phyloP scores from a whole-genome alignment of 441 rosid genomes.

The Populus tomentosa region DNA sequence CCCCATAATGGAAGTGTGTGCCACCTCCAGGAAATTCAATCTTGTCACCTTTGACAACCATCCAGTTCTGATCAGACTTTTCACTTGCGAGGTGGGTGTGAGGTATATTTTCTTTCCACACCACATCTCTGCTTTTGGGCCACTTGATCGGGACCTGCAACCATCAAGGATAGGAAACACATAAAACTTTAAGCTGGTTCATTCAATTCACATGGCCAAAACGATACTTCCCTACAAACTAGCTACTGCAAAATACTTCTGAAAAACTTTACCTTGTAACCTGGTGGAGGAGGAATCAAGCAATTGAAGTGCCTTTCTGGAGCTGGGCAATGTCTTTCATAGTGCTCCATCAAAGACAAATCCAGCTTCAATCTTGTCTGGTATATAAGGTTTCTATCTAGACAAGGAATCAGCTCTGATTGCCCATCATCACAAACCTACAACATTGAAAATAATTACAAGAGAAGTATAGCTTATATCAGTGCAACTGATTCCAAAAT shows the following conservation, averaged over 20 bases:
- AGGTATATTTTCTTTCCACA: conserved; percentile 99
- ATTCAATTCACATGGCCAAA: not conserved
- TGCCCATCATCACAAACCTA: conserved; percentile 95
- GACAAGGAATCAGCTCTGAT: conserved; percentile 95
- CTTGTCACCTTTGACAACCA: conserved; percentile 97
- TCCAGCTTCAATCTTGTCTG: conserved; percentile 97
- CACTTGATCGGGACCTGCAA: conserved; percentile 90
- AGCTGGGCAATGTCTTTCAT: conserved; percentile 96
- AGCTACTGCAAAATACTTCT: conserved; percentile 1
- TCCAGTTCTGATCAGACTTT: conserved; percentile 99
- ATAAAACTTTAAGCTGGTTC: not conserved
- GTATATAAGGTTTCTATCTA: conserved; percentile 88
- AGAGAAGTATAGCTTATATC: not conserved
- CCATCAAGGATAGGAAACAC: not conserved
- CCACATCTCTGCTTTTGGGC: conserved; percentile 99
- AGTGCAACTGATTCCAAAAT: not conserved
- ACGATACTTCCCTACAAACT: not conserved
- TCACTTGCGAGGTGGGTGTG: conserved; percentile 98
- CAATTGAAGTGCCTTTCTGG: conserved; percentile 90
- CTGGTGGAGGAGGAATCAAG: conserved; percentile 95
- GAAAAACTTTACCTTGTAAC: conserved; percentile 65
- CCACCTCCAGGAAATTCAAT: conserved; percentile 96
- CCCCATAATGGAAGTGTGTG: conserved; percentile 98
- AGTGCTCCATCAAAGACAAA: conserved; percentile 94
- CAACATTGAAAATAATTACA: conserved; percentile 17